Base-by-base conservation (phyloP, 1,284 basidiomycete genomes). In the Irpex sp. region DNA sequence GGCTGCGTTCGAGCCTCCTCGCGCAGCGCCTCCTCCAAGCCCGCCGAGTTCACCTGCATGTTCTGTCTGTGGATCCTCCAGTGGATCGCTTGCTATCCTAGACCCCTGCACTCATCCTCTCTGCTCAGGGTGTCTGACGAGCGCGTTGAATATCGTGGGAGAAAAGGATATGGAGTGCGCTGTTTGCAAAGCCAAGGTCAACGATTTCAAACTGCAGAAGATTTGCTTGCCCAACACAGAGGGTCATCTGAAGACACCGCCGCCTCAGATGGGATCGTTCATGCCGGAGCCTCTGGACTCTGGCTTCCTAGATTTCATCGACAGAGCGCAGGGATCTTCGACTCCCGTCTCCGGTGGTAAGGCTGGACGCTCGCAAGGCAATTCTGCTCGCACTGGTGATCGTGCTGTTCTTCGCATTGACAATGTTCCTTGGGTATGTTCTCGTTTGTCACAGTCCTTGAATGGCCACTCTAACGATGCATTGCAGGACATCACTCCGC, bases 121-220 rank as follows among this genome's bases (percentile, higher is more conserved):
- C 2, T 93, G 91, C 72, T 89, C 90, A 1, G 82, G 82, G 4
- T 93, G 92, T 71, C 79, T 93, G 62, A 93, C 92, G 0, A 91
- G 89, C 60, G 88, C 90, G 4, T 78, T 93, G 61, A 93, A 93
- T 68, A 92, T 93, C 62, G 91, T 92, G 21, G 91, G 91, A 6
- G 91, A 93, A 74, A 93, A 92, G 73, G 88, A 89, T 66, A 91
- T 93, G 85, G 84, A 87, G 64, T 93, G 91, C 65, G 87, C 89
- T 11, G 87, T 91, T 54, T 93, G 91, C 75, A 86, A 86, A 67
- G 75, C 75, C 44, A 82, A 84, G 54, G 89, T 93, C 31, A 79
- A 79, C 38, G 85, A 89, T 72, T 93, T 93, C 73, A 83, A 85
- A 62, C 75, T 92, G 34, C 70, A 72, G 64, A 76, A 73, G 59